Base-by-base conservation (phyloP, 257 asterid species). In the Solanum raphanifolium region DNA sequence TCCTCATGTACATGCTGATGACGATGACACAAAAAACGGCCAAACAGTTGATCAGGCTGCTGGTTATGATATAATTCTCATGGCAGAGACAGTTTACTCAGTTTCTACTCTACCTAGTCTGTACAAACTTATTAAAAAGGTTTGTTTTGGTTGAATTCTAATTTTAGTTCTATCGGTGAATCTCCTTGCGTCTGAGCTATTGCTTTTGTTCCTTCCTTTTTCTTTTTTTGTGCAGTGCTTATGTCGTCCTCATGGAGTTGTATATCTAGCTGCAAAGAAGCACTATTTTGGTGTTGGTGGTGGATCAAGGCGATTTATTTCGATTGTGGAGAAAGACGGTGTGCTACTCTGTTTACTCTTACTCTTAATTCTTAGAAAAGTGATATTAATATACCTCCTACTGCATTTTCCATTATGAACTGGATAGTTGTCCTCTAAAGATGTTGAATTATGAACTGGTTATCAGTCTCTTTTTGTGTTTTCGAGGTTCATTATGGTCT, bases 11-110 rank as follows among this genome's bases (percentile, higher is more conserved):
- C 41, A 0, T 55, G 74, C 76, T 76, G 88, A 91, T 87, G 92
- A 87, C 3, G 58, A n/a, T 71, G 91, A 32, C 38, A 21, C 27
- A 69, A 85, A 69, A 72, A 41, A 79, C 3, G 25, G 86, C 4
- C 65, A 90, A 31, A 82, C 83, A 38, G 74, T 62, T 43, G 93
- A 90, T 43, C 85, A 85, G 83, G 62, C 85, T 78, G 88, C 87
- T 69, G 89, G 94, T 86, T 97, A 97, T 87, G 99, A 97, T 90
- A 89, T 95, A 74, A 94, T 97, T 88, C 93, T 97, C 88, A 97
- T 97, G 99, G 98, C 99, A 46, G 99, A 97, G 93, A 96, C 99
- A 5, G 99, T 97, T 55, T 97, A 97, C 92, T 93, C 99, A 13
- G 83, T 95, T 84, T 92, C 95, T 41, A 90, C 98, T 58, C 93